phyloP scores from a whole-genome alignment of 2,329 filamentous ascomycete species.

The Colletotrichum incanum region DNA sequence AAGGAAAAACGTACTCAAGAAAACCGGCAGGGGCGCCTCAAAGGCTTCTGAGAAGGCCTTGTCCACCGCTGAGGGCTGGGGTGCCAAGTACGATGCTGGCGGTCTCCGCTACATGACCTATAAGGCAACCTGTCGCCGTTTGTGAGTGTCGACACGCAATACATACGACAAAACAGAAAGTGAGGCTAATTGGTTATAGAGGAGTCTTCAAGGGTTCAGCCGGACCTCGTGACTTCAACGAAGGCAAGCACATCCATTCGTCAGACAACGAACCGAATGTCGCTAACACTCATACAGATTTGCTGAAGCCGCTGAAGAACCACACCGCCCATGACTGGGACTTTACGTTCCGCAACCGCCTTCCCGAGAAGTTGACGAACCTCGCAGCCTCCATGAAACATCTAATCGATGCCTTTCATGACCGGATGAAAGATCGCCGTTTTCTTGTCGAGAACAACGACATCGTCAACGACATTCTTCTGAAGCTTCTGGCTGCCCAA shows the following conservation, averaged over 20 bases:
- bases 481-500: slow-evolving; percentile 1
- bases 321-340: slow-evolving; percentile 46
- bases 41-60: slow-evolving; percentile 20
- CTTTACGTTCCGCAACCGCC: slow-evolving; percentile 45
- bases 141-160: slow-evolving; percentile 53
- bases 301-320: slow-evolving; percentile 46
- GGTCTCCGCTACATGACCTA: slow-evolving; percentile 46
- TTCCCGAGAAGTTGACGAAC: slow-evolving; percentile 33
- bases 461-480: not conserved
- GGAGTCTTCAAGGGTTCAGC: slow-evolving; percentile 23
- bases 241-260: not conserved
- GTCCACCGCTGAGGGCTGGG: slow-evolving; percentile 53
- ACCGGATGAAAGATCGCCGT: slow-evolving; percentile 3
- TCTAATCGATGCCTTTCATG: slow-evolving; percentile 18
- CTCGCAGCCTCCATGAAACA: not conserved
- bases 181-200: slow-evolving; percentile 8
- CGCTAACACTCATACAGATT: slow-evolving; percentile 42
- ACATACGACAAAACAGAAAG: not conserved
- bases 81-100: slow-evolving; percentile 17
- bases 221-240: slow-evolving; percentile 30
- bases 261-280: no score
- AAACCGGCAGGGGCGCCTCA: not conserved
- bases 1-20: not conserved
- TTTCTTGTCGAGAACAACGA: slow-evolving; percentile 26
- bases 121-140: slow-evolving; percentile 60